Evolutionary conservation across 257 asterid genomes (phyloP), one percentile per base, ranked within the genome.

Genomic region (Solanum pinnatisectum): DNA sequence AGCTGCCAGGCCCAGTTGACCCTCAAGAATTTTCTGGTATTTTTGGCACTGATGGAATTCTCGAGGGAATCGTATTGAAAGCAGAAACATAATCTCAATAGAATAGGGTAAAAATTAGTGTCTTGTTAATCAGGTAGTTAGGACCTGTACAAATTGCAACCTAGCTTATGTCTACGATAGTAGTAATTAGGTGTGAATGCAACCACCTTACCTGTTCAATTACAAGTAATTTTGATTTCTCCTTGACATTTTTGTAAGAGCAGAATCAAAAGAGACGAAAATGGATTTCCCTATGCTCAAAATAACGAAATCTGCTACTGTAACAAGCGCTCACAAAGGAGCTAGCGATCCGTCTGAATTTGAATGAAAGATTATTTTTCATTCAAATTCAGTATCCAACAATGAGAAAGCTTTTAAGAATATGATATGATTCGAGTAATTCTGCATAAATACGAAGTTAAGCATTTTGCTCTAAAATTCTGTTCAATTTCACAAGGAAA

Each of bases 1-100:
- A 90, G 91, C 93, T 96, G 30, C 98, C 99, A 0, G 99, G 99
- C n/a, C 96, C 96, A 33, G 98, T 96, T 52, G 94, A 94, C 88
- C 96, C 98, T 86, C 94, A 86, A 72, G 92, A 92, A 23, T 94
- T 94, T 87, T 94, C 91, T 52, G 98, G 98, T 84, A 94, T 90
- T 71, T 96, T 96, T 86, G 94, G 94, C 46, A 91, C 93, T 23
- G 98, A 96, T 86, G 99, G 95, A 25, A 94, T 96, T 88, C 93
- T 95, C 30, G 98, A 95, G 88, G 99, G 98, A 40, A 90, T 96
- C 15, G 95, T 94, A 59, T 82, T 92, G 88, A 96, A 96, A 89
- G 88, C 88, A 16, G 90, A 83, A 52, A 30, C 60, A 78, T 46
- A 44, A 13, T 33, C 37, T 72, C 63, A 25, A 44, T 90, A 87